These are phyloP conservation scores for Verticillium tricorpus DNA, from an alignment of 2,329 filamentous ascomycete species.

Conservation along the genomic window DNA sequence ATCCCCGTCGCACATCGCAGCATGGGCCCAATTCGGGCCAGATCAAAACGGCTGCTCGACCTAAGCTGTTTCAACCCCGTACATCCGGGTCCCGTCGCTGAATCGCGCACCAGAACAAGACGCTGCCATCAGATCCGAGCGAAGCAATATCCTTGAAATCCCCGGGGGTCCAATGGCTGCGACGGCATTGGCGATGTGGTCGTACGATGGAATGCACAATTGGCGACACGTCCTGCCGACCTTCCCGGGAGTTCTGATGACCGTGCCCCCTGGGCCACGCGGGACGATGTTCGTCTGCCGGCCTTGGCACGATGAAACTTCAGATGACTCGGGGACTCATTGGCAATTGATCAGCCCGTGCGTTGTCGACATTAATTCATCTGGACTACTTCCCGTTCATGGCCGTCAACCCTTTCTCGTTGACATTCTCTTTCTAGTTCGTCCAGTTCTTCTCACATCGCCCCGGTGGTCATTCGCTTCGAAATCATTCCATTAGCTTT, in stretches of 20 bases:
- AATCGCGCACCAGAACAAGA: neutral
- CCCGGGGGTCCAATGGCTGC: neutral
- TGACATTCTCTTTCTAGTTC: neutral
- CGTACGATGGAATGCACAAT: too few species aligned
- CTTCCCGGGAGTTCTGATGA: neutral
- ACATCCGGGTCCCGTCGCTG: neutral
- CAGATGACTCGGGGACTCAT: neutral
- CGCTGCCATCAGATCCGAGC: neutral
- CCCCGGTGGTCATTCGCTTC: neutral
- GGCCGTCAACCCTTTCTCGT: neutral
- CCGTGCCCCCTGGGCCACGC: neutral
- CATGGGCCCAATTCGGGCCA: neutral
- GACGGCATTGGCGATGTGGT: neutral
- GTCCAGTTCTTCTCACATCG: neutral
- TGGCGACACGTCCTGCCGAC: neutral
- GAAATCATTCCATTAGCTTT: neutral
- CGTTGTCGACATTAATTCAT: neutral
- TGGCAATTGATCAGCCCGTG: neutral
- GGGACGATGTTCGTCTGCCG: neutral
- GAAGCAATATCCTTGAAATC: neutral
- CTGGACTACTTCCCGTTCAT: neutral
- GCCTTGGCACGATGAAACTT: neutral
- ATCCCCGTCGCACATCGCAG: slow-evolving; percentile 1
- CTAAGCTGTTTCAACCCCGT: neutral
- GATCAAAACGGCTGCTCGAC: slow-evolving; percentile 1